Base-by-base conservation (phyloP, 805 yeast genomes). In the Saturnispora diversa region DNA sequence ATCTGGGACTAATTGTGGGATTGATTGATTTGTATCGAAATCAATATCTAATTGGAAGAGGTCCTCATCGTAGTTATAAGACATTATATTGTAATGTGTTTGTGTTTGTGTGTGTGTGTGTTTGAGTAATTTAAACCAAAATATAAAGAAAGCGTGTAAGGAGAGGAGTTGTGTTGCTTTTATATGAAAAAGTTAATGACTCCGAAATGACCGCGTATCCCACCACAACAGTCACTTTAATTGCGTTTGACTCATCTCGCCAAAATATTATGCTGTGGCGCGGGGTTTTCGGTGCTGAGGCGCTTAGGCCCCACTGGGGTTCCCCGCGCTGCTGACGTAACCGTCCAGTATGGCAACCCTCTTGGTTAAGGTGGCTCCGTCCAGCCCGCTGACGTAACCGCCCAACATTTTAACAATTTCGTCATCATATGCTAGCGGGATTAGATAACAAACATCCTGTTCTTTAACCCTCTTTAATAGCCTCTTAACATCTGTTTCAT, bases 121-220 rank as follows among this genome's bases (percentile, higher is more conserved):
- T n/a, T n/a, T n/a, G n/a, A n/a, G n/a, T n/a, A n/a, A n/a, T n/a
- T n/a, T n/a, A n/a, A n/a, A n/a, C n/a, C n/a, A n/a, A 27, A 27
- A 27, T 13, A 27, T 13, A 27, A 27, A 27, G 15, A 27, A 27
- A 10, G 15, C 30, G 30, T 27, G 30, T 27, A n/a, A n/a, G n/a
- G n/a, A n/a, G 33, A 11, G 33, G 16, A 30, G 33, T n/a, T 20
- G 22, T 3, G 22, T 3, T 17, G 22, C 17, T 16, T 30, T 30
- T 30, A 30, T 30, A 30, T 16, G 21, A 15, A 30, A 30, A 30
- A 15, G 24, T 13, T 19, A n/a, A 28, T 36, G 39, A 27, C 39
- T 36, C 39, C 39, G 39, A 36, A 27, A 36, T 21, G 39, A 21
- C 39, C 39, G 32, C 29, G 12, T 13, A 27, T 13, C 17, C 30